Evolutionary conservation across 2,329 filamentous ascomycete genomes (phyloP).

Genomic region (Cytospora piceae): DNA sequence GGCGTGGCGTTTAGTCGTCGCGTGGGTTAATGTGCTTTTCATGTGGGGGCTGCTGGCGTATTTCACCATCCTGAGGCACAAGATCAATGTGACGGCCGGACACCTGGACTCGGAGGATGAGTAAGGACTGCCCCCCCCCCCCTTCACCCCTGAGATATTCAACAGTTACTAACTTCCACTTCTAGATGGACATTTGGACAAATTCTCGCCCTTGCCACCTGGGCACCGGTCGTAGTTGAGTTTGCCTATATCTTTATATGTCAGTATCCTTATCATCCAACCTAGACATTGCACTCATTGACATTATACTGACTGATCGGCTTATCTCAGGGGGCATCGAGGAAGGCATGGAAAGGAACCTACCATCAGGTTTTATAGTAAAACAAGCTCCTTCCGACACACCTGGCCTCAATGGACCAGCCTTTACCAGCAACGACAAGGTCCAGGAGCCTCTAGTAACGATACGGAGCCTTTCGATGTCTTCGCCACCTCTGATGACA

Average conservation of each 20-base stretch:
- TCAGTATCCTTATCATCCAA: neutral
- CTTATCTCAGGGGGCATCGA: neutral
- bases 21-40: conserved; percentile 21
- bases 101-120: neutral
- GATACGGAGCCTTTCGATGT: too few species aligned
- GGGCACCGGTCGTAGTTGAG: conserved; percentile 3
- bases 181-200: conserved; percentile 5
- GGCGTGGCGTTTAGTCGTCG: conserved; percentile 15
- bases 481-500: neutral
- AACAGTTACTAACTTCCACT: neutral
- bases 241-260: neutral
- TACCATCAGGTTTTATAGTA: neutral
- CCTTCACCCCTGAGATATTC: neutral
- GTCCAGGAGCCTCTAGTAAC: neutral
- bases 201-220: conserved; percentile 4
- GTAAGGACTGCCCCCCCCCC: neutral
- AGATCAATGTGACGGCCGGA: conserved; percentile 6
- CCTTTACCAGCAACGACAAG: neutral
- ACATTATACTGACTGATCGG: neutral
- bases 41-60: conserved; percentile 21
- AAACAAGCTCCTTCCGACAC: too few species aligned
- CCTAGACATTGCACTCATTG: too few species aligned
- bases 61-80: conserved; percentile 17
- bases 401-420: neutral
- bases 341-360: neutral